These are phyloP conservation scores for Colletotrichum destructivum DNA, from an alignment of 2,329 filamentous ascomycete species.

Conservation along the genomic window DNA sequence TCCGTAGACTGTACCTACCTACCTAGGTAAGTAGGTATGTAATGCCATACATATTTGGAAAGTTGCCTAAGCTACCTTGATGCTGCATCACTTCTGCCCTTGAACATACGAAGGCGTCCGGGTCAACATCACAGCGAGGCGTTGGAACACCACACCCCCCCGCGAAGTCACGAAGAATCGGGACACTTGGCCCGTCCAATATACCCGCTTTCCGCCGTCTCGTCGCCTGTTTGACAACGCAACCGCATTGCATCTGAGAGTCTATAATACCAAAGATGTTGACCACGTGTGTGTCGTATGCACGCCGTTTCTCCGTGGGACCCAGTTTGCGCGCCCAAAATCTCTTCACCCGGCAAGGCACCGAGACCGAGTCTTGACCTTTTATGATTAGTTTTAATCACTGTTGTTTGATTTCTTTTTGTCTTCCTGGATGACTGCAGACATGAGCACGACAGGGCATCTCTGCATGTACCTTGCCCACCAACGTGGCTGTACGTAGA, in stretches of 20 bases:
- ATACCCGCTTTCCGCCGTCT: conserved; percentile 7
- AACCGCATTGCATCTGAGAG: background rate
- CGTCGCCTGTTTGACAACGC: conserved; percentile 2
- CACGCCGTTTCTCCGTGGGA: conserved; percentile 17
- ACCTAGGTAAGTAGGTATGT: background rate
- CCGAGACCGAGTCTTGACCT: background rate
- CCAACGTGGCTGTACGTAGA: background rate
- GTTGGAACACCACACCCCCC: background rate
- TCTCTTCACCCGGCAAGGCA: conserved; percentile 3
- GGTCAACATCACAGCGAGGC: conserved; percentile 4
- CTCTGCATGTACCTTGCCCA: background rate
- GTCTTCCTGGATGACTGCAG: background rate
- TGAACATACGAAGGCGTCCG: background rate
- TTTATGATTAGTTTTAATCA: too few species aligned
- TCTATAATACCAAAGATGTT: conserved; percentile 6
- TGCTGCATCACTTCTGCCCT: background rate
- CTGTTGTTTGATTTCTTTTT: too few species aligned
- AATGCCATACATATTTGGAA: background rate
- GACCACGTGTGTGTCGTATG: conserved; percentile 30
- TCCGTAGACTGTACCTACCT: too few species aligned
- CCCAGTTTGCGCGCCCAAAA: background rate
- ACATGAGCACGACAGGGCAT: conserved; percentile 5
- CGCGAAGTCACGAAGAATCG: background rate
- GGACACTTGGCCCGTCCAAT: conserved; percentile 13
- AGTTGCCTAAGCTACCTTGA: conserved; percentile 4